Conservation (phyloP, 129 eudicot species). For the Flaveria bidentis region DNA sequence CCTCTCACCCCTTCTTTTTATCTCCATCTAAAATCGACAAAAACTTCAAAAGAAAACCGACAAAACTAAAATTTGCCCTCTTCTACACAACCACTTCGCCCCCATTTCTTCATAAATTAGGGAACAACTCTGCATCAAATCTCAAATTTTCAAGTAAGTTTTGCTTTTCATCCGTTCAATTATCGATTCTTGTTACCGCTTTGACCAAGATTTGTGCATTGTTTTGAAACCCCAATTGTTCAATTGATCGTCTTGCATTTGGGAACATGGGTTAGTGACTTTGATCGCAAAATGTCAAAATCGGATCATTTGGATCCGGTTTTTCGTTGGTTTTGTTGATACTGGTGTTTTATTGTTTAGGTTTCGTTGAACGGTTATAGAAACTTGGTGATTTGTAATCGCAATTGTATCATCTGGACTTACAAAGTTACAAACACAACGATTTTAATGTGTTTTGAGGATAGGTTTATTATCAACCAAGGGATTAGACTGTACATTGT, state of each 20-base stretch:
- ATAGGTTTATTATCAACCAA: background rate
- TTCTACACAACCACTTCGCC: conserved; percentile 31
- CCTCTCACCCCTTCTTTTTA: background rate
- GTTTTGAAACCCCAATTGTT: background rate
- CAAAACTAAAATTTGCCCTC: conserved; percentile 23
- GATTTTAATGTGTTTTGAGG: conserved; percentile 15
- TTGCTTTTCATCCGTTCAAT: background rate
- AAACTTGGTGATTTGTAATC: conserved; percentile 27
- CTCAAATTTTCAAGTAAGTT: conserved; percentile 25
- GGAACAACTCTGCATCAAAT: conserved; percentile 14
- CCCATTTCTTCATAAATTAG: conserved; percentile 24
- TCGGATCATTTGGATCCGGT: background rate
- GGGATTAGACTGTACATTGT: conserved; percentile 18
- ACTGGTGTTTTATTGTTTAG: conserved; percentile 1
- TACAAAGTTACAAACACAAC: background rate
- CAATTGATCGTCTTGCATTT: conserved; percentile 16
- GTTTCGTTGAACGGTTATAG: background rate
- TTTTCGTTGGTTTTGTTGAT: background rate
- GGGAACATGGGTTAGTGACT: conserved; percentile 19
- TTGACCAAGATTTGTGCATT: conserved; percentile 26
- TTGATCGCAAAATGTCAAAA: conserved; percentile 17
- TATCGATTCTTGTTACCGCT: conserved; percentile 12
- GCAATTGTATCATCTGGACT: conserved; percentile 15
- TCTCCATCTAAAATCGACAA: background rate
- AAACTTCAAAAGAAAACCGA: conserved; percentile 5